Conservation (phyloP, 2,329 filamentous ascomycete species). For the Talaromyces piceae region DNA sequence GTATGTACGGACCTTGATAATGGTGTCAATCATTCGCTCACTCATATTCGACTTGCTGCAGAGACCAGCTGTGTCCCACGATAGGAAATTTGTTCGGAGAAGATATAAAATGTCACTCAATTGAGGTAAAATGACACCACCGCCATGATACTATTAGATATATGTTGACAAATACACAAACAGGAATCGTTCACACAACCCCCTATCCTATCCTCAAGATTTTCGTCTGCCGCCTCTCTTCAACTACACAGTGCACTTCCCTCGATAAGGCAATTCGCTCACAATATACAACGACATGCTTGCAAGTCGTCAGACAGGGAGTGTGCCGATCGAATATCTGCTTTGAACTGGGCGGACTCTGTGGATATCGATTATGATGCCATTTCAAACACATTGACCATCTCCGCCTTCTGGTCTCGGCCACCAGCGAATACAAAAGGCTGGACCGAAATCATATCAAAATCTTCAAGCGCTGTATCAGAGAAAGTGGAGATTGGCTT, state of each 20-base stretch:
- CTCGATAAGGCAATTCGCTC: conserved; percentile 47
- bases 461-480: conserved; percentile 17
- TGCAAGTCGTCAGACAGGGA: conserved; percentile 42
- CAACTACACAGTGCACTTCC: conserved; percentile 66
- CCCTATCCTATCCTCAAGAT: conserved; percentile 50
- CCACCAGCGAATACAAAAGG: conserved; percentile 22
- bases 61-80: conserved; percentile 49
- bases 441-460: conserved; percentile 43
- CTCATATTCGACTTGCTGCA: conserved; percentile 16
- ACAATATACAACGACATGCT: conserved; percentile 45
- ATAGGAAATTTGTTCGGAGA: conserved; percentile 52
- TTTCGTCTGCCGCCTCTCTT: conserved; percentile 54
- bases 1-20: conserved; percentile 21
- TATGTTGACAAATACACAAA: background rate
- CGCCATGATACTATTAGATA: background rate
- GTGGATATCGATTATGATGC: conserved; percentile 74
- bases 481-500: conserved; percentile 74
- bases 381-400: conserved; percentile 55
- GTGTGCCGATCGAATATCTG: conserved; percentile 46
- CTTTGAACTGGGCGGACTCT: conserved; percentile 49
- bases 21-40: conserved; percentile 7
- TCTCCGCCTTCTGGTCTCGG: conserved; percentile 56
- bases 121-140: conserved; percentile 31
- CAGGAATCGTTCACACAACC: conserved; percentile 57
- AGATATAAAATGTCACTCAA: conserved; percentile 48